Evolutionary conservation across 306 rosid genomes (phyloP), one percentile per base, ranked within the genome.

Genomic region (Gleditsia sinensis): DNA sequence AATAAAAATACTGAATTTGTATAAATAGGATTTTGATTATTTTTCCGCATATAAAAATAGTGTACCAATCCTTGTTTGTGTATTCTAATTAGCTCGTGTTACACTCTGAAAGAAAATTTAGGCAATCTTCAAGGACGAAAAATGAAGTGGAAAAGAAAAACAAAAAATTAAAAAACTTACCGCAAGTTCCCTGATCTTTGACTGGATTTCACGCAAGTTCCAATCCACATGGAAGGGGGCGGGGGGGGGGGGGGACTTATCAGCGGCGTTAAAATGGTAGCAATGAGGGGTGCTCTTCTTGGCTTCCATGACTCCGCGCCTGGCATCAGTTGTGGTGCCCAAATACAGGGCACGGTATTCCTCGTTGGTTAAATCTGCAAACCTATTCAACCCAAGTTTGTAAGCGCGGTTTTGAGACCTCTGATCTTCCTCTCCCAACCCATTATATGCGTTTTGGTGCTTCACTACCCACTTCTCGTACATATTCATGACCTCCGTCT

Each of bases 101-200:
- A n/a, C n/a, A n/a, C n/a, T n/a, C n/a, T n/a, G n/a, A n/a, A n/a
- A n/a, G n/a, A n/a, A n/a, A n/a, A n/a, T n/a, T n/a, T n/a, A n/a
- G n/a, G n/a, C n/a, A n/a, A n/a, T n/a, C n/a, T n/a, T n/a, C n/a
- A n/a, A n/a, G n/a, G n/a, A n/a, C n/a, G n/a, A n/a, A n/a, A 36
- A 36, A 36, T 36, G 4, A 9, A 36, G 7, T 36, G 42, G 1
- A 6, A 0, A 34, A 7, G 0, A 2, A 49, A n/a, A 34, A 27
- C 0, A 75, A 59, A 33, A 6, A 56, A 57, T 19, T 13, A 50
- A 56, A 28, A 30, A 75, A 67, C 84, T 78, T 43, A 94, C 99
- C 99, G 69, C 97, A 94, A 65, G 76, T 48, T 77, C 95, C 93
- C 72, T 94, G 99, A 86, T 94, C 82, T 74, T 94, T 94, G 83